A percentile compares a stretch with the other conserved stretches of the same genome.
Conservation (phyloP, 768 basidiomycete species). For the Chiua virens region DNA sequence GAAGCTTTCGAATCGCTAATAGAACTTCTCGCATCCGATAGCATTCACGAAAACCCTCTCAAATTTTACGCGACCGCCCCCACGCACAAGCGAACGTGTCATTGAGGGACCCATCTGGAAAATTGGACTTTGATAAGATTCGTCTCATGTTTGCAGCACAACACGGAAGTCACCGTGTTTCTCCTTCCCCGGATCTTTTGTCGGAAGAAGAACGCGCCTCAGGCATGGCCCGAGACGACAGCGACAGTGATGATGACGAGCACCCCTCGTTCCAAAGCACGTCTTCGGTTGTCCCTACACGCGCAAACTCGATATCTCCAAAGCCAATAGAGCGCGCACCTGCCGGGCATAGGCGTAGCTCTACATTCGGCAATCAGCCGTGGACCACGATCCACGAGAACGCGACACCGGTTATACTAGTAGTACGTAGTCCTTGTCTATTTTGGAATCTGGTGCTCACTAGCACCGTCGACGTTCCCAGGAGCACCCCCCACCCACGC, state of each 20-base stretch:
- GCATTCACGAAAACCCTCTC: constrained; percentile 12
- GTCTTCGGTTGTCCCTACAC: constrained; percentile 9
- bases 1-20: constrained; percentile 29
- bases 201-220: not conserved
- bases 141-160: constrained; percentile 27
- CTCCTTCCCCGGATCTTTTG: not conserved
- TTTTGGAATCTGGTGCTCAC: constrained; percentile 5
- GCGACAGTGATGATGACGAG: constrained; percentile 19
- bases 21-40: constrained; percentile 31
- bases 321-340: not conserved
- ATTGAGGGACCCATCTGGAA: constrained; percentile 30
- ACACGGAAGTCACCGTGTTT: not conserved
- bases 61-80: not conserved
- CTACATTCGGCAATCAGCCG: constrained; percentile 23
- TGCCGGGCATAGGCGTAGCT: constrained; percentile 20
- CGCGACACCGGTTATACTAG: constrained; percentile 6
- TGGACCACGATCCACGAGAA: constrained; percentile 12
- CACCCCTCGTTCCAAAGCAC: constrained; percentile 1
- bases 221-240: not conserved
- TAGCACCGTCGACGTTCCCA: not conserved
- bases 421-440: constrained; percentile 1
- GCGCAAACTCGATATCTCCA: constrained; percentile 17
- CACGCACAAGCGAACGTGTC: constrained; percentile 2
- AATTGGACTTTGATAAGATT: constrained; percentile 32
- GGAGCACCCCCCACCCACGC: constrained; percentile 5